Evolutionary conservation across 148 eudicot species (phyloP).

Genomic region (Rhododendron griersonianum): DNA sequence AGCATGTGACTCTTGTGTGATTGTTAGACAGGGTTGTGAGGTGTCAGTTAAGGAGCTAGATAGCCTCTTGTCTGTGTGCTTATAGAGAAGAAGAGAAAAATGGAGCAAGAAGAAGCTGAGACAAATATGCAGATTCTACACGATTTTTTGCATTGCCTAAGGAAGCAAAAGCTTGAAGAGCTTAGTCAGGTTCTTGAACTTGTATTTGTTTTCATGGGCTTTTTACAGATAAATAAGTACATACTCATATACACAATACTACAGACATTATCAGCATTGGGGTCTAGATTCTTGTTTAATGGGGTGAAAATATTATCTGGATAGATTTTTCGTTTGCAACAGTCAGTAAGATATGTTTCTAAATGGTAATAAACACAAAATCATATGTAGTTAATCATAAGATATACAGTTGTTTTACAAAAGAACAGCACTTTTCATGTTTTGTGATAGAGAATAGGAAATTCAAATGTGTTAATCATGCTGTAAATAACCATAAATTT

Average conservation of each 20-base stretch:
- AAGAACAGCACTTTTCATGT: neutral
- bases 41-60: constrained; percentile 81
- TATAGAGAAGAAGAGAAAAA: constrained; percentile 74
- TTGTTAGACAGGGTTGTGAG: constrained; percentile 89
- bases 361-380: neutral
- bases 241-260: neutral
- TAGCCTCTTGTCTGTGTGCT: constrained; percentile 47
- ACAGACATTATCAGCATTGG: neutral
- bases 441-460: neutral
- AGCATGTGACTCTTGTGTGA: constrained; percentile 29
- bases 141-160: constrained; percentile 69
- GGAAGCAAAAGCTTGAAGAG: constrained; percentile 75
- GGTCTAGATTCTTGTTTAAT: neutral
- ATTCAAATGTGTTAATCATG: neutral
- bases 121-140: constrained; percentile 80
- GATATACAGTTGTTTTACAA: neutral
- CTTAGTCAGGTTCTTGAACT: constrained; percentile 60
- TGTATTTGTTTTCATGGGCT: neutral
- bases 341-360: neutral
- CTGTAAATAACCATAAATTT: neutral
- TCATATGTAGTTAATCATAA: neutral
- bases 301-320: neutral
- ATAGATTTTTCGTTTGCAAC: neutral
- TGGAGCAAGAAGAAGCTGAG: constrained; percentile 95
- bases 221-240: neutral